Evolutionary conservation across 495 filamentous ascomycete species (phyloP).

Genomic region (Tuber umbilicatum): DNA sequence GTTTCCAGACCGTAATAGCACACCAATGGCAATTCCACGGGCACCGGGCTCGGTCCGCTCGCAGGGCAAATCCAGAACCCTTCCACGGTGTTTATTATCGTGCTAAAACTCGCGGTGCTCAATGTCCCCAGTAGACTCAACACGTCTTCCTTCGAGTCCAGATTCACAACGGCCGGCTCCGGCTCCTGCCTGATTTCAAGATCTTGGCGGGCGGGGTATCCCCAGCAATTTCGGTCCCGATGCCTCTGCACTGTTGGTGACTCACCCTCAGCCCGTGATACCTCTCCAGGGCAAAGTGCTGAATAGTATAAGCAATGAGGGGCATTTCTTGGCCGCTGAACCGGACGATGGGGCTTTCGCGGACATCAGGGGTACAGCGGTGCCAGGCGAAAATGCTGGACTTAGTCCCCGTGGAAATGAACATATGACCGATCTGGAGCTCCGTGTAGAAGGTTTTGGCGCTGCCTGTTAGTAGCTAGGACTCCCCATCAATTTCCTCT

Average conservation of each 20-base stretch:
- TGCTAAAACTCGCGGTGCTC: conserved; percentile 72
- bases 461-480: conserved; percentile 66
- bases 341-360: conserved; percentile 54
- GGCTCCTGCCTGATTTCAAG: conserved; percentile 64
- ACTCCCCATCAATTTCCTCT: background rate
- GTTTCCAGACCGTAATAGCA: conserved; percentile 76
- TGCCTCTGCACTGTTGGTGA: conserved; percentile 50
- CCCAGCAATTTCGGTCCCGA: conserved; percentile 72
- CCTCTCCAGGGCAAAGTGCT: conserved; percentile 76
- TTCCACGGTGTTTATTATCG: conserved; percentile 80
- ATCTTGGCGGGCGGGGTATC: conserved; percentile 80
- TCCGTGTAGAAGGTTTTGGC: conserved; percentile 96
- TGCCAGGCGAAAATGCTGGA: conserved; percentile 85
- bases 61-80: conserved; percentile 89
- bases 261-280: conserved; percentile 51
- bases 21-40: conserved; percentile 86
- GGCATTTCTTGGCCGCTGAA: conserved; percentile 80
- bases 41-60: conserved; percentile 75
- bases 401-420: conserved; percentile 76
- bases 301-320: conserved; percentile 72
- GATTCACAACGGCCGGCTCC: conserved; percentile 76
- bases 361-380: conserved; percentile 75
- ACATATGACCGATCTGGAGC: conserved; percentile 69
- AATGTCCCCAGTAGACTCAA: conserved; percentile 77
- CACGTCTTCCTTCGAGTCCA: conserved; percentile 80